These are phyloP conservation scores for Tricholoma sp. DNA, from an alignment of 768 basidiomycete species.

Conservation along the genomic window DNA sequence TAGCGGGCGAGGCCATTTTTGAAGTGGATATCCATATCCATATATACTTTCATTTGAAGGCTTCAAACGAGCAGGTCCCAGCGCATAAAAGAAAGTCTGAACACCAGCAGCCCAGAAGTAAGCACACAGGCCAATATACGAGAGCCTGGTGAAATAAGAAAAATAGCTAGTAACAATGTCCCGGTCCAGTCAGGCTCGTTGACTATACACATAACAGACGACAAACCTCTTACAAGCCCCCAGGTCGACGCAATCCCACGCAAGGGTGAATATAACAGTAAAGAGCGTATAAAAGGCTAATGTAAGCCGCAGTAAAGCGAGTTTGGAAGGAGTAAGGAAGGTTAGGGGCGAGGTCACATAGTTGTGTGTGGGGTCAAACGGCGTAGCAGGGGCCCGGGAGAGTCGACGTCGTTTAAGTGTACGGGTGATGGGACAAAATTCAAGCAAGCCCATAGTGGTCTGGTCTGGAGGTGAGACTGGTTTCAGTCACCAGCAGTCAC, in stretches of 20 bases:
- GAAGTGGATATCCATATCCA: conserved; percentile 41
- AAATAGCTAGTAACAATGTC: conserved; percentile 38
- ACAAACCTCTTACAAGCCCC: conserved; percentile 26
- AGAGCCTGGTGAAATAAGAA: conserved; percentile 61
- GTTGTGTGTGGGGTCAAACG: conserved; percentile 31
- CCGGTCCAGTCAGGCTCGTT: neutral
- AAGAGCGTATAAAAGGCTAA: conserved; percentile 49
- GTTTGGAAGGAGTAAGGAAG: conserved; percentile 35
- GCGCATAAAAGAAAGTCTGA: conserved; percentile 44
- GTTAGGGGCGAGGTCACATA: conserved; percentile 49
- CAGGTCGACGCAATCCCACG: conserved; percentile 25
- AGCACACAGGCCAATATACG: conserved; percentile 55
- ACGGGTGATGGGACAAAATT: neutral
- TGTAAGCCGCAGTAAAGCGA: conserved; percentile 41
- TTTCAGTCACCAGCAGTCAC: too few relatives aligned
- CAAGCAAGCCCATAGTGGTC: neutral
- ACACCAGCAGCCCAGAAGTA: conserved; percentile 58
- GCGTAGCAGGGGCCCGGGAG: neutral
- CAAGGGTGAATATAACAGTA: conserved; percentile 32
- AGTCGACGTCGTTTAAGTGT: neutral
- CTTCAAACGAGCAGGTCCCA: neutral
- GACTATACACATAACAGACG: neutral
- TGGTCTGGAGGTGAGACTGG: too few relatives aligned
- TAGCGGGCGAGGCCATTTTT: conserved; percentile 50
- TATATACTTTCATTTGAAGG: neutral